Conservation (phyloP, 768 basidiomycete genomes). For the Tubosaeta sp. region DNA sequence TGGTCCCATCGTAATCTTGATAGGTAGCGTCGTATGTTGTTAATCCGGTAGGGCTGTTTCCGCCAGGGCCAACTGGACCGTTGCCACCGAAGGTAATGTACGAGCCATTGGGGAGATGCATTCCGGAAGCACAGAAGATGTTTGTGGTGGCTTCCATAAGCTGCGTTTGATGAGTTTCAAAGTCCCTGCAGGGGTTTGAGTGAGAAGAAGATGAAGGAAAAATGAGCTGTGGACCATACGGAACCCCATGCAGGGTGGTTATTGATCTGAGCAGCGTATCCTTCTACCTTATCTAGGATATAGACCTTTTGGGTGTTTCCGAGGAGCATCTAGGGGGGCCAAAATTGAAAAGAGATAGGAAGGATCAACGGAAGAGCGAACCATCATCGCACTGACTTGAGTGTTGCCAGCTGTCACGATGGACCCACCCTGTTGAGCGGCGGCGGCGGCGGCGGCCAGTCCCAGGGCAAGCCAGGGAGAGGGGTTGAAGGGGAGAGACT, state of each 20-base stretch:
- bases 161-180: conserved; percentile 16
- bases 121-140: conserved; percentile 76
- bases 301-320: conserved; percentile 80
- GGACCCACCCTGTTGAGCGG: conserved; percentile 23
- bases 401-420: conserved; percentile 31
- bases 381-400: conserved; percentile 53
- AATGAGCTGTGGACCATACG: conserved; percentile 44
- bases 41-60: conserved; percentile 47
- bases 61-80: conserved; percentile 64
- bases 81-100: conserved; percentile 77
- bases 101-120: conserved; percentile 78
- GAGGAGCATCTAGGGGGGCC: conserved; percentile 60
- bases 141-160: conserved; percentile 51
- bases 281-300: conserved; percentile 88
- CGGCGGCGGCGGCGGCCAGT: conserved; percentile 33
- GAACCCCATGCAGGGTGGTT: conserved; percentile 74
- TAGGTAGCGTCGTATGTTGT: conserved; percentile 63
- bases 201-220: neutral
- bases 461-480: conserved; percentile 42
- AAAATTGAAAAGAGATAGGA: neutral
- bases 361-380: conserved; percentile 22
- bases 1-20: conserved; percentile 75
- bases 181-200: conserved; percentile 16
- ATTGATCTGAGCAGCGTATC: conserved; percentile 59
- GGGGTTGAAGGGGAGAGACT: conserved; percentile 2